Base-by-base conservation (phyloP, 345 rosid genomes). In the Eucalyptus marginata region DNA sequence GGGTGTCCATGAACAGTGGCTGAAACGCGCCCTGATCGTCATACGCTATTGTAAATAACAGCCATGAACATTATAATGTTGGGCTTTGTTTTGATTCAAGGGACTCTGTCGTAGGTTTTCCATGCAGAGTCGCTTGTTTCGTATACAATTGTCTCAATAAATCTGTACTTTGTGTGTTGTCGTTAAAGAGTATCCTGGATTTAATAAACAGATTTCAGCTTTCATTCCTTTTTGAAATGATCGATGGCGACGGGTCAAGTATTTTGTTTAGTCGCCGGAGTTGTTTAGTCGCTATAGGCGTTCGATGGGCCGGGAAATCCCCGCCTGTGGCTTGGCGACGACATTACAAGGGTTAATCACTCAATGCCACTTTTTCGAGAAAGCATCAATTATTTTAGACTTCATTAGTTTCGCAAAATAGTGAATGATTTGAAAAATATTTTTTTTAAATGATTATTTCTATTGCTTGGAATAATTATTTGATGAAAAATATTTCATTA, bases 271-370 rank as follows among this genome's bases (percentile, higher is more conserved):
- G 46, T 36, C 46, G 46, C 46, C 81, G 12, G 40, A 71, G 27
- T 71, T 33, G 44, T 71, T 33, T 17, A 40, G 81, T 5, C 44
- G 25, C 81, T 10, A 36, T 36, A 36, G 46, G 27, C 36, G 43
- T 68, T 68, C 43, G 24, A 68, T 68, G 43, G 80, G 43, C 24
- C 10, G 80, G 43, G 22, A 2, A 68, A 68, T 16, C 36, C 22
- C 0, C 7, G 43, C 43, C 80, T 7, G 20, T 68, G 16, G 43
- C 79, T 31, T 16, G 43, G 79, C 43, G 12, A 10, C 10, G 40
- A 31, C 31, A 68, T 68, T 68, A 31, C 24, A 31, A 0, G 24
- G 3, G 7, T 68, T 31, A 0, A 0, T 3, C 20, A 0, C 7
- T 36, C 43, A 33, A 8, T 8, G 80, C 43, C 10, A 15, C 17